These are phyloP conservation scores for Russula earlei DNA, from an alignment of 768 basidiomycete species.

Conservation along the genomic window DNA sequence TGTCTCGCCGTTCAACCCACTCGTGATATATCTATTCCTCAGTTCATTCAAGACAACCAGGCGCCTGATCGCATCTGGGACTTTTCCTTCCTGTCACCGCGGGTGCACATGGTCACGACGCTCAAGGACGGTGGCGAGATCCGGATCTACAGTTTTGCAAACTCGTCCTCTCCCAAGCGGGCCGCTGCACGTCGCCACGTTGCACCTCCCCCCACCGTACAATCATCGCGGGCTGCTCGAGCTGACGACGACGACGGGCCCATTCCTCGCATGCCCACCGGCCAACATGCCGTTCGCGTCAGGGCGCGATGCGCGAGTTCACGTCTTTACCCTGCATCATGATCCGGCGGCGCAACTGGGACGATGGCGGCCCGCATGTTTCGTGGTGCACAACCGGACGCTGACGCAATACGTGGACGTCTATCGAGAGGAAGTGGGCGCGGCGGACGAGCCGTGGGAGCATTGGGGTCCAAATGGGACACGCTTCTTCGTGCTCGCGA, in stretches of 20 bases:
- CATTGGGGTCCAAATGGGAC: conserved; percentile 33
- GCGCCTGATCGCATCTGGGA: conserved; percentile 28
- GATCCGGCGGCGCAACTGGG: conserved; percentile 7
- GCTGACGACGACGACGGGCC: conserved; percentile 24
- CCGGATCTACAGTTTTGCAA: conserved; percentile 34
- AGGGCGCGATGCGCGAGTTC: conserved; percentile 22
- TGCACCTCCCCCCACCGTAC: conserved; percentile 23
- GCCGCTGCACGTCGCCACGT: conserved; percentile 20
- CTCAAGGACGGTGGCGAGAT: conserved; percentile 29
- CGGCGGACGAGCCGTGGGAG: conserved; percentile 26
- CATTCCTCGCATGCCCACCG: conserved; percentile 20
- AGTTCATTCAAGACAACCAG: conserved; percentile 28
- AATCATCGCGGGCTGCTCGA: conserved; percentile 11
- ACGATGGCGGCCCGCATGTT: conserved; percentile 20
- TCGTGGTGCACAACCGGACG: conserved; percentile 29
- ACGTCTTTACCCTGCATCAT: conserved; percentile 25
- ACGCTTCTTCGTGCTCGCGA: conserved; percentile 26
- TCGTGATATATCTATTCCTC: neutral
- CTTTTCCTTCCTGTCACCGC: conserved; percentile 39
- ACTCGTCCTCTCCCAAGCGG: neutral
- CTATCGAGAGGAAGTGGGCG: neutral
- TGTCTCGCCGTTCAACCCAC: neutral
- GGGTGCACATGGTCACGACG: conserved; percentile 36
- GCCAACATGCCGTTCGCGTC: conserved; percentile 20
- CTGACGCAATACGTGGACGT: conserved; percentile 21